These are phyloP conservation scores for Plasmodium cynomolgi DNA, from an alignment of 169 alveolate genomes.

Conservation along the genomic window DNA sequence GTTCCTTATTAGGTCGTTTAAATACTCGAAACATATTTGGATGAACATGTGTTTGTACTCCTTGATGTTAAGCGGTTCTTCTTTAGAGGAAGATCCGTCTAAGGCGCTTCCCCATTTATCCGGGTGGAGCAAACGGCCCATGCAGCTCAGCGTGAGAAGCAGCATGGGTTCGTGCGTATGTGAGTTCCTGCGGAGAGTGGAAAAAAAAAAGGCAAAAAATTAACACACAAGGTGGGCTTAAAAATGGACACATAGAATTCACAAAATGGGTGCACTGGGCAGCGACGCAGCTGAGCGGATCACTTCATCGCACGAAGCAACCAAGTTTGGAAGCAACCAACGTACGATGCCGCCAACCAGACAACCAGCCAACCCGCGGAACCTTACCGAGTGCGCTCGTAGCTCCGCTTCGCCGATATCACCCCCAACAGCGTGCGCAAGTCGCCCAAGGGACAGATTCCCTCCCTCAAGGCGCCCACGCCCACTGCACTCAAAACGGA, in stretches of 20 bases:
- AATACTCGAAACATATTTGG: constrained; percentile 50
- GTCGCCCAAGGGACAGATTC: neutral
- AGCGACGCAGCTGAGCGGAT: neutral
- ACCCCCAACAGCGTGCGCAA: neutral
- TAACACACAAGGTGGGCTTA: neutral
- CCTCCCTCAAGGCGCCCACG: neutral
- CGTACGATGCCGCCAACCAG: neutral
- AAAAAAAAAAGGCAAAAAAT: neutral
- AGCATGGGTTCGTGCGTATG: constrained; percentile 29
- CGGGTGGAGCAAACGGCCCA: constrained; percentile 17
- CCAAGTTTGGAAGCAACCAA: neutral
- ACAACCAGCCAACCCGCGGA: neutral
- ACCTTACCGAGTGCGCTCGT: constrained; percentile 9
- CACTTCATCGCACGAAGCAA: neutral
- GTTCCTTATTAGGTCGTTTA: constrained; percentile 45
- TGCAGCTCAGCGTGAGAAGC: constrained; percentile 12
- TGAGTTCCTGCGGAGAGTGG: constrained; percentile 5
- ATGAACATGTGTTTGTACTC: constrained; percentile 23
- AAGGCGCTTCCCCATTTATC: neutral
- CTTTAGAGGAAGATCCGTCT: neutral
- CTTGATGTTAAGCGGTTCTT: constrained; percentile 27
- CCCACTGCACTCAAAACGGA: constrained; percentile 6
- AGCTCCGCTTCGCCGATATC: neutral
- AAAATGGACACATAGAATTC: neutral
- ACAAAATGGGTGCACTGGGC: neutral